These are phyloP conservation scores for Teratosphaeriaceae sp. DNA, from an alignment of 2,329 filamentous ascomycete species.

Conservation along the genomic window DNA sequence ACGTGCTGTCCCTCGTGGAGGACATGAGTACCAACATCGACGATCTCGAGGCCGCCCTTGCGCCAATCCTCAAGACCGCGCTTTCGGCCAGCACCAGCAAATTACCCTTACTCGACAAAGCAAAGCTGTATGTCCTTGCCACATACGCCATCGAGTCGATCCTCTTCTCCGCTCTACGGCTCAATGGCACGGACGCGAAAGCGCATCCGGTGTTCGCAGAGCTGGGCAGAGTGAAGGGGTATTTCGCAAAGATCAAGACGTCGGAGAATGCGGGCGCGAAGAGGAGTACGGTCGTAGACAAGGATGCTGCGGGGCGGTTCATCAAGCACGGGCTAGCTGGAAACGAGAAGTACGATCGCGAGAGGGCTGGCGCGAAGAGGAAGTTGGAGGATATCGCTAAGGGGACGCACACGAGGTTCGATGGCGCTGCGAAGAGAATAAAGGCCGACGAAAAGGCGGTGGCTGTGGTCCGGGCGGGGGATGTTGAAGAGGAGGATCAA, in stretches of 20 bases:
- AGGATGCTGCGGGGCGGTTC: slow-evolving; percentile 71
- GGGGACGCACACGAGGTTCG: slow-evolving; percentile 29
- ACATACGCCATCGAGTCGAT: slow-evolving; percentile 88
- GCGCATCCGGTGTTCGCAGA: slow-evolving; percentile 80
- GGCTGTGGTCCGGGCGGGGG: background rate
- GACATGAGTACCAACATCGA: slow-evolving; percentile 67
- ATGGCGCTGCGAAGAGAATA: slow-evolving; percentile 28
- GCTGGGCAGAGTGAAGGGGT: slow-evolving; percentile 78
- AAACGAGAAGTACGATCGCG: slow-evolving; percentile 39
- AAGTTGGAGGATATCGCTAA: slow-evolving; percentile 28
- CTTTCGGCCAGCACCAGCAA: slow-evolving; percentile 66
- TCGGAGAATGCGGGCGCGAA: slow-evolving; percentile 58
- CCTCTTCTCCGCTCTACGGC: slow-evolving; percentile 73
- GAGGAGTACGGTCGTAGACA: slow-evolving; percentile 57
- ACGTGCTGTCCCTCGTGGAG: slow-evolving; percentile 62
- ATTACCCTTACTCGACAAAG: slow-evolving; percentile 86
- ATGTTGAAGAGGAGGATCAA: slow-evolving; percentile 5
- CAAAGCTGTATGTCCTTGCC: slow-evolving; percentile 82
- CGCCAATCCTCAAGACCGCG: slow-evolving; percentile 61
- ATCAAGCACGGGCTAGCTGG: slow-evolving; percentile 69
- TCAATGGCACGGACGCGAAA: slow-evolving; percentile 75
- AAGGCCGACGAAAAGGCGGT: slow-evolving; percentile 19
- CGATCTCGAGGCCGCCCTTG: slow-evolving; percentile 64
- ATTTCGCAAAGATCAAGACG: slow-evolving; percentile 84
- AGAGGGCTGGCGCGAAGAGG: slow-evolving; percentile 31